Evolutionary conservation across 176 grass and related monocot genomes (phyloP), one percentile per base, ranked within the genome.

Genomic region (Tillandsia leiboldiana): DNA sequence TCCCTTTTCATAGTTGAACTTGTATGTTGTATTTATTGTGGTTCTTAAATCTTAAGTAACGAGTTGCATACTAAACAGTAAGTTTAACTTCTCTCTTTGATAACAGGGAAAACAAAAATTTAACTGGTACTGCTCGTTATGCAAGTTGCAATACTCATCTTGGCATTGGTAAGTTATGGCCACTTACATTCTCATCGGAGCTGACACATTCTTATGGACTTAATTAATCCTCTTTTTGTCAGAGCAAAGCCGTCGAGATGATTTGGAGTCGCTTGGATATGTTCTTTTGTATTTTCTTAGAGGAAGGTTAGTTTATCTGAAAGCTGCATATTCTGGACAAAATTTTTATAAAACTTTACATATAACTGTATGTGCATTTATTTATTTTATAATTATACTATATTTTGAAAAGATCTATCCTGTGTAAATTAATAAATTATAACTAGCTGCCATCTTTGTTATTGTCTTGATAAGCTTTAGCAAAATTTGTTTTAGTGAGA

Each of bases 251-350:
- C 89, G 93, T 50, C 78, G 89, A 51, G 93, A 97, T 85, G 93
- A 97, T 87, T 90, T 97, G 84, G 79, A 92, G 76, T 97, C 93
- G 62, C 89, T 97, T 90, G 93, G 93, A 63, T 97, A 97, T 71
- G 86, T 92, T 87, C 82, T 97, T 67, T 64, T 97, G 33, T 97
- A 97, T 90, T 97, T 97, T 72, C 86, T 97, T 33, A 81, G 78
- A 70, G 93, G 89, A 76, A 91, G 79, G 93, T 97, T 87, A 62
- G 68, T 51, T 76, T 78, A 61, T 72, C 66, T 22, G 67, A 26
- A 10, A 6, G 53, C 14, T 12, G 50, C 10, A 65, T 73, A 14
- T 65, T 22, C 33, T 63, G 47, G 50, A 57, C 1, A 24, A 22
- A 6, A 54, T 66, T 56, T 51, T 12, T 17, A 51, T 61, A 79